A percentile compares a stretch with the other conserved stretches of the same genome.
Conservation (phyloP, 805 yeast species). For the Cyberlindnera veronae region DNA sequence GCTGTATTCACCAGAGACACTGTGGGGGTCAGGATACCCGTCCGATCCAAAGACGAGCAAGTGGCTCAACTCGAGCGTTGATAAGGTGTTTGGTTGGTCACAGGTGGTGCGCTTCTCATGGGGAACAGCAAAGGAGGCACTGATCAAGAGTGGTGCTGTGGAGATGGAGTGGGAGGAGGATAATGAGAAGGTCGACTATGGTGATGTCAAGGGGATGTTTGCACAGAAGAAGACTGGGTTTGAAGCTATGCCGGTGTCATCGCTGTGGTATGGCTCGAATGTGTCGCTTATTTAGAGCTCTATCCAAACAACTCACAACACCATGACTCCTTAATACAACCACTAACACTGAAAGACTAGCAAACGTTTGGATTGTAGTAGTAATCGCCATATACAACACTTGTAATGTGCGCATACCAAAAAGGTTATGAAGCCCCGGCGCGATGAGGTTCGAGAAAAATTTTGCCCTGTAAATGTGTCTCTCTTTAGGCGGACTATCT, state of each 20-base stretch:
- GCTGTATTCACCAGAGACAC: constrained; percentile 22
- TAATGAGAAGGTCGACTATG: constrained; percentile 28
- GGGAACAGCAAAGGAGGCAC: constrained; percentile 84
- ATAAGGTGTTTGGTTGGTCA: constrained; percentile 85
- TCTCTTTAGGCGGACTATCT: neutral
- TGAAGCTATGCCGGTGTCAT: constrained; percentile 21
- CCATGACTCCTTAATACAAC: too few relatives aligned
- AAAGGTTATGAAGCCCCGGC: constrained; percentile 11
- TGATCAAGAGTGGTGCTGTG: constrained; percentile 49
- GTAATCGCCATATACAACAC: too few relatives aligned
- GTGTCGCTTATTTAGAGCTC: constrained; percentile 3
- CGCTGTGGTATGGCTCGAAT: constrained; percentile 29
- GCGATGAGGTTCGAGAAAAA: constrained; percentile 17
- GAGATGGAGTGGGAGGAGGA: constrained; percentile 60
- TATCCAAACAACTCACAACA: too few relatives aligned
- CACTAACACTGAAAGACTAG: too few relatives aligned
- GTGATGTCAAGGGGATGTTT: constrained; percentile 21
- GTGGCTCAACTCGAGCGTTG: constrained; percentile 66
- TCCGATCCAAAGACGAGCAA: constrained; percentile 81
- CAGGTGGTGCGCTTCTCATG: constrained; percentile 78
- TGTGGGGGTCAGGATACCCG: constrained; percentile 92
- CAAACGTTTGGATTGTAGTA: too few relatives aligned
- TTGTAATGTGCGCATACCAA: too few relatives aligned
- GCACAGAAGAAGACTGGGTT: constrained; percentile 5
- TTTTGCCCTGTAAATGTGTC: neutral